phyloP scores from a whole-genome alignment of 768 basidiomycete genomes.

The Leccinum incarnatum region DNA sequence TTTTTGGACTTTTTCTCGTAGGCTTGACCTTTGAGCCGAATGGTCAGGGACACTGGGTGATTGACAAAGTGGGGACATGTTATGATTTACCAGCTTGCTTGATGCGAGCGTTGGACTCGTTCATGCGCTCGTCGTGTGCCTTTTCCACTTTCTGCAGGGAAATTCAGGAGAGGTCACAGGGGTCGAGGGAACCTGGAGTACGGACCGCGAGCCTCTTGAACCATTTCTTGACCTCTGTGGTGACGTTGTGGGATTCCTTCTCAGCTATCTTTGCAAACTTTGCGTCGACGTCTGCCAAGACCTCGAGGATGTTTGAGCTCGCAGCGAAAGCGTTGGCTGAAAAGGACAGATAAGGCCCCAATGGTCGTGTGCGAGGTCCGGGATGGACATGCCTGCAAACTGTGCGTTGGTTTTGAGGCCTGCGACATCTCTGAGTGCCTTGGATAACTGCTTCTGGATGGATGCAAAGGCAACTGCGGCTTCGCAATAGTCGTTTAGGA shows the following conservation, averaged over 20 bases:
- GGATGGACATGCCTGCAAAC: conserved; percentile 52
- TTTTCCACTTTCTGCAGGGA: conserved; percentile 74
- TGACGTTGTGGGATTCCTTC: conserved; percentile 66
- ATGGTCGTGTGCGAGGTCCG: neutral
- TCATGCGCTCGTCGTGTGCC: conserved; percentile 68
- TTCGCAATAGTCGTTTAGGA: conserved; percentile 75
- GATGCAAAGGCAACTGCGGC: conserved; percentile 57
- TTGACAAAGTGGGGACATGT: too few species aligned
- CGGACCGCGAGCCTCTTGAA: conserved; percentile 79
- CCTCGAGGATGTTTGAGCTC: conserved; percentile 65
- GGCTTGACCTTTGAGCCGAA: conserved; percentile 46
- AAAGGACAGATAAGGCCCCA: neutral
- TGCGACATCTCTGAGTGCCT: conserved; percentile 65
- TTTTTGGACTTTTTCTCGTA: conserved; percentile 84
- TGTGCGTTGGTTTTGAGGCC: conserved; percentile 55
- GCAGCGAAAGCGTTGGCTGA: conserved; percentile 67
- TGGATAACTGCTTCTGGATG: conserved; percentile 74
- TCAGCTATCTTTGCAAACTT: conserved; percentile 76
- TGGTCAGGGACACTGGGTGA: conserved; percentile 1
- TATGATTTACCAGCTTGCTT: conserved; percentile 63
- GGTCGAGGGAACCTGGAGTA: neutral
- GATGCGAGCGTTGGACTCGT: conserved; percentile 64
- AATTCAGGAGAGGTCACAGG: neutral
- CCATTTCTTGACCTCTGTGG: conserved; percentile 77
- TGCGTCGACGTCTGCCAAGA: conserved; percentile 63